Percentiles rank a stretch among this genome's conserved stretches.
phyloP scores from a whole-genome alignment of 2,329 filamentous ascomycete species.

The Talaromyces sp. region DNA sequence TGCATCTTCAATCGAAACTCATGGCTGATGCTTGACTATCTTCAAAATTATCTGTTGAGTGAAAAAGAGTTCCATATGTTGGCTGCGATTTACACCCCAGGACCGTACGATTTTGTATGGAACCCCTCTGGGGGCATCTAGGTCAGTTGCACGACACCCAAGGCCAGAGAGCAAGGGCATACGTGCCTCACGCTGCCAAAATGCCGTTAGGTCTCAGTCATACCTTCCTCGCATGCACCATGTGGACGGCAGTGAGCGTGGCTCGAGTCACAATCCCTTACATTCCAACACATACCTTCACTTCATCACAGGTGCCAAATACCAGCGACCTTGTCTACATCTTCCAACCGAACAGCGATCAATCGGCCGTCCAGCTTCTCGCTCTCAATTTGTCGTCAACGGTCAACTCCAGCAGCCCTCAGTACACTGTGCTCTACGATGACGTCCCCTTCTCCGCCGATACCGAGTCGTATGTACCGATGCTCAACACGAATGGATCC shows the following conservation, averaged over 20 bases:
- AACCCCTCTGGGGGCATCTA: constrained; percentile 16
- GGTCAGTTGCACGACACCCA: not conserved
- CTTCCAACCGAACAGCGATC: constrained; percentile 56
- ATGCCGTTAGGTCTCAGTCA: constrained; percentile 19
- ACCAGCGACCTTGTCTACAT: constrained; percentile 62
- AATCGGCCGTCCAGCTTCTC: constrained; percentile 53
- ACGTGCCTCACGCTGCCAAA: constrained; percentile 3
- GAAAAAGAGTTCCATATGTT: constrained; percentile 1
- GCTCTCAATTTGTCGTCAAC: constrained; percentile 62
- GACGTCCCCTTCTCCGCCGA: constrained; percentile 45
- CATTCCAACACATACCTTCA: constrained; percentile 69
- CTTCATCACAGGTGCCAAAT: constrained; percentile 49
- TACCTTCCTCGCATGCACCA: constrained; percentile 15
- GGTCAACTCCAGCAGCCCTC: constrained; percentile 49
- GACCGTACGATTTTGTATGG: constrained; percentile 12
- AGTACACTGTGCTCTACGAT: constrained; percentile 29
- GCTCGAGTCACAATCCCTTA: constrained; percentile 61
- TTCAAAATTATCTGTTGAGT: not conserved
- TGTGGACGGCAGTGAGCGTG: constrained; percentile 24
- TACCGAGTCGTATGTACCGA: constrained; percentile 64
- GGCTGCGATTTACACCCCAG: not conserved
- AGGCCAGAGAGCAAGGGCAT: not conserved
- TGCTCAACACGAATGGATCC: constrained; percentile 64
- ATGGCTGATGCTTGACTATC: not conserved
- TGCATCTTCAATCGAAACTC: not conserved